Percentiles rank a stretch among this genome's conserved stretches.
These are phyloP conservation scores for Fusarium decemcellulare DNA, from an alignment of 2,329 filamentous ascomycete genomes.

Conservation along the genomic window DNA sequence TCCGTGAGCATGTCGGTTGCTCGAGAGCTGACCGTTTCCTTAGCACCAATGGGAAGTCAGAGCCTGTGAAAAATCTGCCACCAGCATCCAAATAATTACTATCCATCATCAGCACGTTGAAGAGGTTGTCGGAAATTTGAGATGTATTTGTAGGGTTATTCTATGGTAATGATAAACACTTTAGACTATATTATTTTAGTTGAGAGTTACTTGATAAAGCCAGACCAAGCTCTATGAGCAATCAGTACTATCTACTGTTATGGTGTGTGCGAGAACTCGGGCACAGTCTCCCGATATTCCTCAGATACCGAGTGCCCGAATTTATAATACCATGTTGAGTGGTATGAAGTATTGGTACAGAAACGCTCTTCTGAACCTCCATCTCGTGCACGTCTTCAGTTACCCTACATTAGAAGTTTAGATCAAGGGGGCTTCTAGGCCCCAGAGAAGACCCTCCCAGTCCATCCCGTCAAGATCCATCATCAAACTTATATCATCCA, in stretches of 20 bases:
- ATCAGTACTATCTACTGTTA: too few relatives aligned
- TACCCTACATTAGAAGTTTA: slow-evolving; percentile 22
- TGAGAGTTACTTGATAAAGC: background rate
- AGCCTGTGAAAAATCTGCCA: slow-evolving; percentile 22
- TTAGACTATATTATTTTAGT: background rate
- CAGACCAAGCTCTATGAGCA: too few relatives aligned
- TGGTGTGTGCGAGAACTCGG: too few relatives aligned
- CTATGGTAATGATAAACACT: background rate
- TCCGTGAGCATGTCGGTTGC: too few relatives aligned
- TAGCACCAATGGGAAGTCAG: slow-evolving; percentile 29
- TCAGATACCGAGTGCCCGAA: background rate
- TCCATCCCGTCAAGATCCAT: slow-evolving; percentile 54
- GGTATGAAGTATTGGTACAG: background rate
- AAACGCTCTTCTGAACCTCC: too few relatives aligned
- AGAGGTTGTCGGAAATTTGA: background rate
- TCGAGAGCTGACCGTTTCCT: background rate
- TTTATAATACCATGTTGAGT: background rate
- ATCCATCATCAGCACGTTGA: background rate
- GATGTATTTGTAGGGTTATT: slow-evolving; percentile 3
- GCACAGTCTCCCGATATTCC: background rate
- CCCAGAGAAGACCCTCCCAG: slow-evolving; percentile 54
- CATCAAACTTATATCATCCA: slow-evolving; percentile 46
- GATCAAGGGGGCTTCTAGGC: slow-evolving; percentile 52
- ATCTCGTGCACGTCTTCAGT: too few relatives aligned
- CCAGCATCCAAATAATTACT: slow-evolving; percentile 24